These are phyloP conservation scores for Pythium volutum DNA, from an alignment of 352 stramenopile genomes.

Conservation along the genomic window DNA sequence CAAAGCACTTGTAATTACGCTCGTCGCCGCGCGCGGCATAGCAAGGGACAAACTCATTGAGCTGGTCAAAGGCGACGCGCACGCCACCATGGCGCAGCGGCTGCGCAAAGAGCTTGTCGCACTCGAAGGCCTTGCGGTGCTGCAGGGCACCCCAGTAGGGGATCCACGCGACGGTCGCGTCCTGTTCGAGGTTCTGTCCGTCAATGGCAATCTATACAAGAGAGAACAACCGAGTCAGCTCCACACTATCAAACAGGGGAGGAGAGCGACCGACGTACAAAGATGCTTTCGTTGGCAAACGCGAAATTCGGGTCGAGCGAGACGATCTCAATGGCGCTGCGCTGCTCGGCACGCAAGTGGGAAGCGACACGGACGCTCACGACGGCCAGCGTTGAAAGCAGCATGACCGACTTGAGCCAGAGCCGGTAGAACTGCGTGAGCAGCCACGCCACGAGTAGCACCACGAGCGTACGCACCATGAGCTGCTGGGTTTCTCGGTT, in stretches of 20 bases:
- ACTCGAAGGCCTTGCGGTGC: slow-evolving; percentile 36
- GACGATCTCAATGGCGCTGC: slow-evolving; percentile 54
- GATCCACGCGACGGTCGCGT: slow-evolving; percentile 60
- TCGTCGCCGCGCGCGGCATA: slow-evolving; percentile 33
- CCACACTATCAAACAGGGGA: neutral
- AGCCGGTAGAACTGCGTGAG: slow-evolving; percentile 54
- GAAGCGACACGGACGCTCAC: slow-evolving; percentile 32
- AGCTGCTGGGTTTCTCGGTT: slow-evolving; percentile 6
- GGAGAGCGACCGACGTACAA: slow-evolving; percentile 38
- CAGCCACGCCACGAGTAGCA: slow-evolving; percentile 20
- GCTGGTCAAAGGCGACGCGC: slow-evolving; percentile 56
- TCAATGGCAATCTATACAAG: slow-evolving; percentile 64
- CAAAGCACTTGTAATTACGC: slow-evolving; percentile 61
- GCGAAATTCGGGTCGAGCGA: slow-evolving; percentile 73
- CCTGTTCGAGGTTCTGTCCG: slow-evolving; percentile 76
- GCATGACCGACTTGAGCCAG: slow-evolving; percentile 58
- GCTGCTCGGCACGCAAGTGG: slow-evolving; percentile 49
- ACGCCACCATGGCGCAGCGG: slow-evolving; percentile 69
- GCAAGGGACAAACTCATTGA: slow-evolving; percentile 81
- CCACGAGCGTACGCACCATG: neutral
- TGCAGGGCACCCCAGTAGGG: slow-evolving; percentile 71
- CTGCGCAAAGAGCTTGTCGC: slow-evolving; percentile 50
- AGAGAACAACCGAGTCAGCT: neutral
- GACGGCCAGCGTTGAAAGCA: slow-evolving; percentile 29
- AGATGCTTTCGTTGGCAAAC: slow-evolving; percentile 81